Conservation (phyloP, 2,329 filamentous ascomycete species). For the Cercospora sesami region DNA sequence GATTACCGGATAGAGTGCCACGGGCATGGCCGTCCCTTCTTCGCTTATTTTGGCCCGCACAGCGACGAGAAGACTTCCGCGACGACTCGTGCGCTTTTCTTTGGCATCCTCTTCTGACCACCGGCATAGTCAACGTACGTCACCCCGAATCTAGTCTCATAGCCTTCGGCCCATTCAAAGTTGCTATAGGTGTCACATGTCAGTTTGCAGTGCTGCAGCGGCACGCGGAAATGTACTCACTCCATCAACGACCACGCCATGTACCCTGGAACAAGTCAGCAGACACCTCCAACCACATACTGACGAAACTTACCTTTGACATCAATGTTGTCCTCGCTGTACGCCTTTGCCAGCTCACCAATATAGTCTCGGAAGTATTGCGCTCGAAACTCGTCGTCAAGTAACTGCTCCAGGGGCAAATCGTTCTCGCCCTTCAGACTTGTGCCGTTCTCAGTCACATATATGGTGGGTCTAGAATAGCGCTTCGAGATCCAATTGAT, state of each 20-base stretch:
- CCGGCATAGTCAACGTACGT: conserved; percentile 80
- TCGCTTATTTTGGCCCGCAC: conserved; percentile 1
- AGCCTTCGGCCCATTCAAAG: conserved; percentile 77
- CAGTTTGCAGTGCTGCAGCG: neutral
- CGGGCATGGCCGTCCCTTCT: conserved; percentile 6
- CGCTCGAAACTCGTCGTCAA: conserved; percentile 79
- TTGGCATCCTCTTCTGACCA: conserved; percentile 75
- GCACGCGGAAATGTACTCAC: conserved; percentile 3
- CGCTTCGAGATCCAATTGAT: conserved; percentile 75
- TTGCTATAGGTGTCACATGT: conserved; percentile 53
- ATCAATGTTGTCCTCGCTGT: conserved; percentile 70
- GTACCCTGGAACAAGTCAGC: conserved; percentile 8
- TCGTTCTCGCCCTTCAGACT: conserved; percentile 82
- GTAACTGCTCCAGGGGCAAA: conserved; percentile 65
- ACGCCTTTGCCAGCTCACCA: conserved; percentile 71
- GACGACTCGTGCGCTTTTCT: conserved; percentile 77
- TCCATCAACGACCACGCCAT: conserved; percentile 19
- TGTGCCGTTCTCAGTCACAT: conserved; percentile 87
- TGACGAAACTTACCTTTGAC: conserved; percentile 61
- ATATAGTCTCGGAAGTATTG: conserved; percentile 79
- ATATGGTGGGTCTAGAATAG: conserved; percentile 75
- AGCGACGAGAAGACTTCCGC: conserved; percentile 35
- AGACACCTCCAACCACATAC: conserved; percentile 14
- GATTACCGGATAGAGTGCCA: conserved; percentile 13
- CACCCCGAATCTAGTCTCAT: conserved; percentile 81